A percentile compares a stretch with the other conserved stretches of the same genome.
Conservation (phyloP, 148 eudicot species). For the Rhododendron simsii region DNA sequence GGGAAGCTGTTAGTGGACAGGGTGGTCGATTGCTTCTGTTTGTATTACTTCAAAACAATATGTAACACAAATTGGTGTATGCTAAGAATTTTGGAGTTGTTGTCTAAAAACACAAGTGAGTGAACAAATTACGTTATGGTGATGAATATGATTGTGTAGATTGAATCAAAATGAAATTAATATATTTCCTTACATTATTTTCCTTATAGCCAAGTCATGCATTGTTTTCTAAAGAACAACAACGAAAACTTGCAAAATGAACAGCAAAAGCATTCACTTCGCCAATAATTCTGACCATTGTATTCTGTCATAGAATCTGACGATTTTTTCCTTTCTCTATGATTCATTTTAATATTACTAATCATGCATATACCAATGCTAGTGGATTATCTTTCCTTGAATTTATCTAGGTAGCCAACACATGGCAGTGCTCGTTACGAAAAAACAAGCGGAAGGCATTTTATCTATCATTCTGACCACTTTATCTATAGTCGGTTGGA, state of each 20-base stretch:
- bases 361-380: not conserved
- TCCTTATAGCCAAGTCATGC: not conserved
- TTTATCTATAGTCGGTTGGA: conserved; percentile 78
- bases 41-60: not conserved
- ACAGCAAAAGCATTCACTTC: not conserved
- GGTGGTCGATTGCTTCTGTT: not conserved
- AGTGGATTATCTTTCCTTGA: not conserved
- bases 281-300: conserved; percentile 8
- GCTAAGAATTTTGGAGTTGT: not conserved
- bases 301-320: not conserved
- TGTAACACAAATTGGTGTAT: too few species aligned
- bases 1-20: not conserved
- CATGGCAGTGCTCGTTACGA: not conserved
- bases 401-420: not conserved
- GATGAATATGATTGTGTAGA: not conserved
- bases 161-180: not conserved
- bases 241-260: not conserved
- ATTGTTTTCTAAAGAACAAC: not conserved
- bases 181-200: not conserved
- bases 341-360: not conserved
- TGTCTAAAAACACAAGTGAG: not conserved
- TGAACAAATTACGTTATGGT: not conserved
- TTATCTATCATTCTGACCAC: conserved; percentile 11
- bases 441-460: not conserved
- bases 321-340: not conserved